Evolutionary conservation across 352 stramenopile genomes (phyloP).

Genomic region (Phytophthora sansomeana): DNA sequence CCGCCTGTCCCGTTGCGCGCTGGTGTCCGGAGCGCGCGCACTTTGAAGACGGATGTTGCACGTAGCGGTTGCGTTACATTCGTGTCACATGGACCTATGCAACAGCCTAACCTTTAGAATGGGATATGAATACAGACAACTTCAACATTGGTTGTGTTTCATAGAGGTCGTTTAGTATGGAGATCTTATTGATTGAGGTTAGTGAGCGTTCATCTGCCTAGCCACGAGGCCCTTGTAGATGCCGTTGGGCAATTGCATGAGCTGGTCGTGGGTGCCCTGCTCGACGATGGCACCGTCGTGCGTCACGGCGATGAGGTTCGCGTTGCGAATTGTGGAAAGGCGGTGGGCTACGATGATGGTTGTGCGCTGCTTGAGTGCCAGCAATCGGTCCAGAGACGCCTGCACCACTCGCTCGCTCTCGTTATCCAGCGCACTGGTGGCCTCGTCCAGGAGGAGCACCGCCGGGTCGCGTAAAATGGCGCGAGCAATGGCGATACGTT

Average conservation of each 20-base stretch:
- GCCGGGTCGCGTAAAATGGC: conserved; percentile 43
- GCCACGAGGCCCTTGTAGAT: conserved; percentile 58
- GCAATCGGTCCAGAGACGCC: conserved; percentile 41
- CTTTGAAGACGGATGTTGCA: conserved; percentile 6
- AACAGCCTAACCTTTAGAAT: conserved; percentile 16
- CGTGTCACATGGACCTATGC: conserved; percentile 8
- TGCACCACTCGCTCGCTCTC: conserved; percentile 48
- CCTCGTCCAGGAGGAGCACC: conserved; percentile 43
- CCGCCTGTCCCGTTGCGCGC: conserved; percentile 20
- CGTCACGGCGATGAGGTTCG: conserved; percentile 45
- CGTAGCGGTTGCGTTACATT: conserved; percentile 7
- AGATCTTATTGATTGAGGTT: not conserved
- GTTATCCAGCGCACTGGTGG: conserved; percentile 46
- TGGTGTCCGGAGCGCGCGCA: conserved; percentile 20
- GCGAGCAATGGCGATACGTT: conserved; percentile 46
- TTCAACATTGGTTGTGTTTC: conserved; percentile 18
- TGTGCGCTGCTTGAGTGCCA: conserved; percentile 43
- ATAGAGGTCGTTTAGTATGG: not conserved
- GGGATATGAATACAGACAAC: conserved; percentile 22
- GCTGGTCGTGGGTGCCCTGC: conserved; percentile 71
- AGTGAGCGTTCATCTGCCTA: conserved; percentile 43
- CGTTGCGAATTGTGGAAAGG: conserved; percentile 46
- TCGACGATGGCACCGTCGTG: conserved; percentile 45
- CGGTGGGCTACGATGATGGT: conserved; percentile 48
- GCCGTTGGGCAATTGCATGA: conserved; percentile 56